Conservation (phyloP, 1,139 yeast species). For the Pichia sp. region DNA sequence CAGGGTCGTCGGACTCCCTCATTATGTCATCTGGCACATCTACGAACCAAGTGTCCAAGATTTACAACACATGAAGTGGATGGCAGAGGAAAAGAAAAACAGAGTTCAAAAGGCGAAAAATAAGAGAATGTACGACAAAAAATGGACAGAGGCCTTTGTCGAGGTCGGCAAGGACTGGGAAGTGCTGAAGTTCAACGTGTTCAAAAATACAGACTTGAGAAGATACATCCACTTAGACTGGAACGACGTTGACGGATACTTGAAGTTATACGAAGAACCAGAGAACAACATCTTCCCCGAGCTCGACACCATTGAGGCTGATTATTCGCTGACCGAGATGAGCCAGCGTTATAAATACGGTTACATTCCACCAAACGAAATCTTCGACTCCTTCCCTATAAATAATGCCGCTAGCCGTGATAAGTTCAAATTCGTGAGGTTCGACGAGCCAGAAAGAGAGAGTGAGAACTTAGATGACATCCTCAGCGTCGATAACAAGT, state of each 20-base stretch:
- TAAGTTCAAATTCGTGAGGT: conserved; percentile 15
- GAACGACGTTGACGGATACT: conserved; percentile 37
- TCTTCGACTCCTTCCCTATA: conserved; percentile 23
- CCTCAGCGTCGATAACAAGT: neutral
- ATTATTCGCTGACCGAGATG: neutral
- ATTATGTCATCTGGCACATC: conserved; percentile 42
- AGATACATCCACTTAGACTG: conserved; percentile 35
- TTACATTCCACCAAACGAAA: conserved; percentile 23
- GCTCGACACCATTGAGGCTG: neutral
- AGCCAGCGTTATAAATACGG: conserved; percentile 14
- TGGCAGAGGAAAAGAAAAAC: conserved; percentile 41
- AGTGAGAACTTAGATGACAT: conserved; percentile 4
- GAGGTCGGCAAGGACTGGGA: conserved; percentile 37
- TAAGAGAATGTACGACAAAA: conserved; percentile 34
- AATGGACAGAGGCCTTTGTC: conserved; percentile 37
- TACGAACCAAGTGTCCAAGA: conserved; percentile 43
- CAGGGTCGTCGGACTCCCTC: conserved; percentile 38
- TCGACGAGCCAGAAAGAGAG: conserved; percentile 14
- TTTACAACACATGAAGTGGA: conserved; percentile 44
- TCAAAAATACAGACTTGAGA: conserved; percentile 30
- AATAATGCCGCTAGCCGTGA: conserved; percentile 24
- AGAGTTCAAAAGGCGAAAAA: conserved; percentile 33
- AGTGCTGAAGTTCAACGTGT: conserved; percentile 32
- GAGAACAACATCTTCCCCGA: conserved; percentile 7
- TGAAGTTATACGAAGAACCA: conserved; percentile 21